These are phyloP conservation scores for Penicillium sclerotigenum DNA, from an alignment of 2,329 filamentous ascomycete species.

Conservation along the genomic window DNA sequence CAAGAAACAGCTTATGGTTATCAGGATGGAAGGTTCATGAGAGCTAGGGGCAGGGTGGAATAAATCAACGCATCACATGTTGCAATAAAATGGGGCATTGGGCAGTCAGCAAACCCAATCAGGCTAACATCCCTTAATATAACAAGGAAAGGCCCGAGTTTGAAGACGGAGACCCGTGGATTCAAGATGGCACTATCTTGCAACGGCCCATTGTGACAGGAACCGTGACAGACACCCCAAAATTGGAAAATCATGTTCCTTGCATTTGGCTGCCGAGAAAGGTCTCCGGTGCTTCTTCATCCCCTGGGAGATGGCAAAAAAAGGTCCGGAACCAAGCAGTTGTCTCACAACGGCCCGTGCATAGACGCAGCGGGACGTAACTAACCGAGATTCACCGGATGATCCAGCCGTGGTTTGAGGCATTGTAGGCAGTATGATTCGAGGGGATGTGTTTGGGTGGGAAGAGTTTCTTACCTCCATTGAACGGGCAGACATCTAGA, in stretches of 20 bases:
- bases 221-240: background rate
- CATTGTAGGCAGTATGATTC: background rate
- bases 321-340: constrained; percentile 12
- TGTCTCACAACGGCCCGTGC: constrained; percentile 21
- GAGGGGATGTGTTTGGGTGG: background rate
- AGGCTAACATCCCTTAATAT: background rate
- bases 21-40: background rate
- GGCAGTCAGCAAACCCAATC: constrained; percentile 4
- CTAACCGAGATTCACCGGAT: constrained; percentile 8
- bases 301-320: background rate
- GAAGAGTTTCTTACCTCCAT: constrained; percentile 11
- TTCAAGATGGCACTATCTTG: background rate
- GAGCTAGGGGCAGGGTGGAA: background rate
- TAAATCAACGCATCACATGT: constrained; percentile 12
- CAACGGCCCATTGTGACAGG: background rate
- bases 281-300: background rate
- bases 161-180: constrained; percentile 1
- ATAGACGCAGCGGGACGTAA: constrained; percentile 4
- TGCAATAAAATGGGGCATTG: background rate
- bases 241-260: background rate
- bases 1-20: background rate
- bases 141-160: background rate
- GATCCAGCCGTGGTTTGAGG: background rate
- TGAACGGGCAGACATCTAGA: constrained; percentile 2
- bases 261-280: constrained; percentile 3